phyloP scores from a whole-genome alignment of 2,329 filamentous ascomycete species.

The Ceratocystis harringtonii region DNA sequence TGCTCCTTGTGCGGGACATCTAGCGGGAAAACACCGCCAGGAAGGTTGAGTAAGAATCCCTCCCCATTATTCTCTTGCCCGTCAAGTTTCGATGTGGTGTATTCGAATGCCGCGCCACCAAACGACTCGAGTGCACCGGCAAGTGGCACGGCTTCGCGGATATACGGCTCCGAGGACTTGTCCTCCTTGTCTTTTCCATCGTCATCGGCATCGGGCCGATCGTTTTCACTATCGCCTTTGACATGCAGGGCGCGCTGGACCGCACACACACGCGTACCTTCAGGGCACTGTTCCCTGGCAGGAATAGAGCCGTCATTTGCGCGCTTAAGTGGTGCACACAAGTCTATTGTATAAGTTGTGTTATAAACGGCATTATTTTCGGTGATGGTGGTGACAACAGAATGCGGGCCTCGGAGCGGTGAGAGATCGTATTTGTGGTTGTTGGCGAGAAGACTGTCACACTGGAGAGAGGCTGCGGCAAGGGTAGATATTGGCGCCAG shows the following conservation, averaged over 20 bases:
- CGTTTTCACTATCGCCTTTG: slow-evolving; percentile 29
- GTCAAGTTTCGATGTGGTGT: slow-evolving; percentile 50
- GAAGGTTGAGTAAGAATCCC: slow-evolving; percentile 55
- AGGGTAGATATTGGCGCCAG: slow-evolving; percentile 25
- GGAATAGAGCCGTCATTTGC: slow-evolving; percentile 34
- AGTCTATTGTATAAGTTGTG: slow-evolving; percentile 67
- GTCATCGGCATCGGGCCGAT: not conserved
- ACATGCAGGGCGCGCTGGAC: slow-evolving; percentile 44
- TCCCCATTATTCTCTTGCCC: slow-evolving; percentile 52
- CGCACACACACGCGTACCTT: slow-evolving; percentile 61
- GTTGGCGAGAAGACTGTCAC: slow-evolving; percentile 45
- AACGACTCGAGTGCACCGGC: slow-evolving; percentile 52
- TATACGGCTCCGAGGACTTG: slow-evolving; percentile 25
- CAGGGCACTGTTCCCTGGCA: slow-evolving; percentile 48
- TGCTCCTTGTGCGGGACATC: slow-evolving; percentile 37
- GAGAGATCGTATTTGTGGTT: slow-evolving; percentile 48
- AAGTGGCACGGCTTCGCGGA: slow-evolving; percentile 51
- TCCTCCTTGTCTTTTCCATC: not conserved
- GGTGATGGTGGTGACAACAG: slow-evolving; percentile 45
- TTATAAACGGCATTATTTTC: slow-evolving; percentile 44
- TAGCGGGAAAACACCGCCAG: slow-evolving; percentile 40
- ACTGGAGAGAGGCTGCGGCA: slow-evolving; percentile 39
- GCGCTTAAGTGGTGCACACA: slow-evolving; percentile 54
- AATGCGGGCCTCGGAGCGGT: slow-evolving; percentile 50
- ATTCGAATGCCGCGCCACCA: slow-evolving; percentile 47